Evolutionary conservation across 2,329 filamentous ascomycete species (phyloP).

Genomic region (Botrytis elliptica): DNA sequence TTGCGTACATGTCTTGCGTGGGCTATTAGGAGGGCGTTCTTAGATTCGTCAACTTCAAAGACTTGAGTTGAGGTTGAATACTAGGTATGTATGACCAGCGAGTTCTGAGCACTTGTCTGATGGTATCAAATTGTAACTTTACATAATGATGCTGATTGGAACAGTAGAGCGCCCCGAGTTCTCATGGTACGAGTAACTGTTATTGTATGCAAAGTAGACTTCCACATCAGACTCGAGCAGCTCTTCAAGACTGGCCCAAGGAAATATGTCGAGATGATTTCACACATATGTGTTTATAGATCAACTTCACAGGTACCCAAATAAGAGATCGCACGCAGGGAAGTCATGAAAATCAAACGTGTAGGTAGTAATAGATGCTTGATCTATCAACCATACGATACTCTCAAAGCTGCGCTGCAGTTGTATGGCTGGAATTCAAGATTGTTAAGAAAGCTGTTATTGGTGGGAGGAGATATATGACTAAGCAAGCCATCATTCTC

Average conservation of each 20-base stretch:
- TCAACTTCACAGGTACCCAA: background rate
- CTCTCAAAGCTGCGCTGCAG: no score
- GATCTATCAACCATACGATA: background rate
- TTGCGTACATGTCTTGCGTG: background rate
- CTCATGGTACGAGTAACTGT: no score
- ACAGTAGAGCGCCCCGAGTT: no score
- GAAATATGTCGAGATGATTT: background rate
- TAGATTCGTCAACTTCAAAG: background rate
- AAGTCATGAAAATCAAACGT: background rate
- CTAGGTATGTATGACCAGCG: background rate
- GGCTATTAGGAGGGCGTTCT: no score
- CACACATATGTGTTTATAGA: background rate
- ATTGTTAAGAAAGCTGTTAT: background rate
- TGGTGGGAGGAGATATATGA: background rate
- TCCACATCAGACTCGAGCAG: background rate
- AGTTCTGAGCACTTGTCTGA: background rate
- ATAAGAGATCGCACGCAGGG: background rate
- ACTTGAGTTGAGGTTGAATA: background rate
- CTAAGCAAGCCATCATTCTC: background rate
- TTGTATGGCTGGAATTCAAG: background rate
- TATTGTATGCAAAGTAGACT: background rate
- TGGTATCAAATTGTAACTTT: background rate
- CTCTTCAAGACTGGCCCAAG: background rate
- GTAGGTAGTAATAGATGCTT: no score
- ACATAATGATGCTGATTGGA: background rate